Percentiles rank a stretch among this genome's conserved stretches.
Evolutionary conservation across 441 rosid species (phyloP).

Genomic region (Arabidopsis lyrata): DNA sequence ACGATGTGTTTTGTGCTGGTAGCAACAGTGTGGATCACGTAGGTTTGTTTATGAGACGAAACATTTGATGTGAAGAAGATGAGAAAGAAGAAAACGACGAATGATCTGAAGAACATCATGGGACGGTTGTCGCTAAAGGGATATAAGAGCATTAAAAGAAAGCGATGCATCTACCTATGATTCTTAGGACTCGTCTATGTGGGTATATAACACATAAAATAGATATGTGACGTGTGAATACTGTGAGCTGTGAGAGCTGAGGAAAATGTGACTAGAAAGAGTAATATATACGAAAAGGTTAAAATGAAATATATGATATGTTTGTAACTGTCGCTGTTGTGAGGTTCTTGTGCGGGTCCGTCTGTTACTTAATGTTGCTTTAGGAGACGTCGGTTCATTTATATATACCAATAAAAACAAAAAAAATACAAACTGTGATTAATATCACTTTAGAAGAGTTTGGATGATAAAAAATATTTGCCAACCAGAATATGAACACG

Average conservation of each 20-base stretch:
- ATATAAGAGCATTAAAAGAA: constrained; percentile 35
- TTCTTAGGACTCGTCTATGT: constrained; percentile 5
- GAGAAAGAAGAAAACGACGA: constrained; percentile 43
- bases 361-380: constrained; percentile 35
- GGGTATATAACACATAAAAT: constrained; percentile 37
- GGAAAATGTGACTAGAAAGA: constrained; percentile 46
- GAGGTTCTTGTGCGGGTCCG: constrained; percentile 34
- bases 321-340: constrained; percentile 45
- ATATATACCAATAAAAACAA: constrained; percentile 33
- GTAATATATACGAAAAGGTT: not conserved
- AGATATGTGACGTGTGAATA: constrained; percentile 41
- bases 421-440: constrained; percentile 9
- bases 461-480: not conserved
- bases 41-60: constrained; percentile 53
- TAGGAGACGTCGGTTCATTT: constrained; percentile 28
- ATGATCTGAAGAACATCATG: constrained; percentile 44
- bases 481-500: not conserved
- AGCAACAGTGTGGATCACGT: constrained; percentile 73
- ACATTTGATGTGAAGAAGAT: constrained; percentile 44
- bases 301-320: constrained; percentile 26
- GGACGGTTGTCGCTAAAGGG: constrained; percentile 33
- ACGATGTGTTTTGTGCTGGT: constrained; percentile 46
- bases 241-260: constrained; percentile 41
- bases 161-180: constrained; percentile 14
- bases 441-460: not conserved